These are phyloP conservation scores for Malus fusca DNA, from an alignment of 306 rosid species.

Conservation along the genomic window DNA sequence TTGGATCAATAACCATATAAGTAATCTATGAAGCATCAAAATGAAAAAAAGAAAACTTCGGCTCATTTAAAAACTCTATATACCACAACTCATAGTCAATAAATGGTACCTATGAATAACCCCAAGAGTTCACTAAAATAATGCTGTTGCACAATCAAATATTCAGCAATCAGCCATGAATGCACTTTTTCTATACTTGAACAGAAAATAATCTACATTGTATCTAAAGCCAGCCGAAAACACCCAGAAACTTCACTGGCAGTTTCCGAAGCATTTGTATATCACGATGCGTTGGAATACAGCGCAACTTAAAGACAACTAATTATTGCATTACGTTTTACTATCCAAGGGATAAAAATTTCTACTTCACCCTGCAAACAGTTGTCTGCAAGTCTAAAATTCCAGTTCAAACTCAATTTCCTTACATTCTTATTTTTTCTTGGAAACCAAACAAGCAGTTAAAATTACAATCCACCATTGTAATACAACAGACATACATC, in stretches of 20 bases:
- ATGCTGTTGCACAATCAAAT: neutral
- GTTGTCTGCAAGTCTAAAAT: neutral
- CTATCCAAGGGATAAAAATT: neutral
- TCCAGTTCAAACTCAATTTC: neutral
- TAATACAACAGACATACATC: neutral
- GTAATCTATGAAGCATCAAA: neutral
- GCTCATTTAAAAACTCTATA: neutral
- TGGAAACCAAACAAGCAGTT: neutral
- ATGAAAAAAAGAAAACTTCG: neutral
- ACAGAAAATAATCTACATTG: conserved; percentile 4
- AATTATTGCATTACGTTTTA: neutral
- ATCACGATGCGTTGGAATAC: neutral
- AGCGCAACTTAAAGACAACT: neutral
- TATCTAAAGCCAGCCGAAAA: neutral
- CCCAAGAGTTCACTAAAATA: neutral
- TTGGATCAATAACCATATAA: conserved; percentile 1
- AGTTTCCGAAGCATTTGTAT: conserved; percentile 5
- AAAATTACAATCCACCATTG: neutral
- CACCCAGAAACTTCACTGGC: neutral
- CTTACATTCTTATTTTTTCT: too few relatives aligned
- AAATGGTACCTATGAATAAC: neutral
- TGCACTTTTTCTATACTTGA: neutral
- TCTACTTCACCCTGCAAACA: neutral
- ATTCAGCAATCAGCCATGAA: neutral
- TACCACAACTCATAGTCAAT: neutral